A percentile compares a stretch with the other conserved stretches of the same genome.
These are phyloP conservation scores for Ceratobasidium sp. DNA, from an alignment of 1,284 basidiomycete species.

Conservation along the genomic window DNA sequence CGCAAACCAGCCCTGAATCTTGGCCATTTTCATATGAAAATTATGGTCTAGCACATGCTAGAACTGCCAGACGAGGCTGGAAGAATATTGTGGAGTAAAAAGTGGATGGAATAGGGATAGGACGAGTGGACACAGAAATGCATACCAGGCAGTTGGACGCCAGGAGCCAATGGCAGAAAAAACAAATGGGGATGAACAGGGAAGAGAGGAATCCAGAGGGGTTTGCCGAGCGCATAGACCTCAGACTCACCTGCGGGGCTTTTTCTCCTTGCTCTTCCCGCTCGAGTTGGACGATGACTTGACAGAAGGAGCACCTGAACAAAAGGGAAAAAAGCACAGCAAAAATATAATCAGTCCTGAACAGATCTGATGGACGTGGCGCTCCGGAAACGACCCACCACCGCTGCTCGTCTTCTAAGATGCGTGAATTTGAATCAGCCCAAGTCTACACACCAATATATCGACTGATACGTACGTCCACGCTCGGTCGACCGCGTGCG, in stretches of 20 bases:
- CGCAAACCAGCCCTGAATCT: too few species aligned
- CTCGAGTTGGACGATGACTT: constrained; percentile 36
- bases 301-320: constrained; percentile 17
- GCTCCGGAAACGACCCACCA: neutral
- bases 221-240: neutral
- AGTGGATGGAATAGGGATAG: too few species aligned
- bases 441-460: neutral
- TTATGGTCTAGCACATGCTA: too few species aligned
- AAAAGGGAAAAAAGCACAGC: neutral
- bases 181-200: too few species aligned
- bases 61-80: too few species aligned
- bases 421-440: constrained; percentile 2
- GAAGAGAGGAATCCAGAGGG: too few species aligned
- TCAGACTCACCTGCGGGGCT: neutral
- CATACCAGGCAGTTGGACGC: too few species aligned
- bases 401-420: neutral
- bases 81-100: too few species aligned
- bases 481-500: neutral
- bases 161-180: too few species aligned
- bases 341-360: neutral
- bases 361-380: neutral
- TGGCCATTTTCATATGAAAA: too few species aligned
- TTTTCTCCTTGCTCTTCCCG: constrained; percentile 5
- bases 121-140: too few species aligned
- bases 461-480: neutral